Conservation (phyloP, 305 asterid species). For the Stenogyne calaminthoides region DNA sequence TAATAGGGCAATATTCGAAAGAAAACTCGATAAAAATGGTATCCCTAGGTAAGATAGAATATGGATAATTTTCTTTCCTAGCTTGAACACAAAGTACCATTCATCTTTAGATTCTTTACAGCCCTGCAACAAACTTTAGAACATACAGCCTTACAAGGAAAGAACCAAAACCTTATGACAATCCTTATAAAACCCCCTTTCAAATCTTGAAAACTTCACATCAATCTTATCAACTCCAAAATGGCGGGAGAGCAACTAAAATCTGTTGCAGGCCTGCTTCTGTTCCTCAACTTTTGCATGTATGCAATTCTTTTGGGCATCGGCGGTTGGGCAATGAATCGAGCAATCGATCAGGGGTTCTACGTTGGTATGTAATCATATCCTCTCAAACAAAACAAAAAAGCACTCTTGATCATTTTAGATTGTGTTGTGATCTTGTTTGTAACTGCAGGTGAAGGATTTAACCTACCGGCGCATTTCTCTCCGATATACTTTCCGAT, state of each 20-base stretch:
- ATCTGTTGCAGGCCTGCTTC: conserved; percentile 62
- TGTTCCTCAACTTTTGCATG: conserved; percentile 87
- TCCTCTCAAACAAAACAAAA: not conserved
- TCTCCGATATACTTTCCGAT: conserved; percentile 91
- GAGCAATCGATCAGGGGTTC: conserved; percentile 77
- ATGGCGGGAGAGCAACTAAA: conserved; percentile 63
- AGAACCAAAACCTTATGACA: conserved; percentile 43
- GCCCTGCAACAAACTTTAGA: conserved; percentile 44
- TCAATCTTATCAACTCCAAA: not conserved
- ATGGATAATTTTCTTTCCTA: conserved; percentile 32
- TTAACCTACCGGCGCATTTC: conserved; percentile 75
- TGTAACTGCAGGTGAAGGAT: conserved; percentile 56
- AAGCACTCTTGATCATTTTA: not conserved
- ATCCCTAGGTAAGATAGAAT: conserved; percentile 27
- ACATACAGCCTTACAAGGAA: conserved; percentile 68
- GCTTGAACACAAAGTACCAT: conserved; percentile 50
- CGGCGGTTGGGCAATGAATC: conserved; percentile 78
- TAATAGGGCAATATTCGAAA: not conserved
- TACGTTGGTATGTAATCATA: conserved; percentile 48
- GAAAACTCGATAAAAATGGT: not conserved
- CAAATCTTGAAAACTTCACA: not conserved
- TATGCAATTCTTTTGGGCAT: conserved; percentile 61
- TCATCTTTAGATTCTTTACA: conserved; percentile 46
- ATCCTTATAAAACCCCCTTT: conserved; percentile 29
- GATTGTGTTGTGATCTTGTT: not conserved